These are phyloP conservation scores for Dictyostelium brefeldianum DNA, from an alignment of 78 protist species.

Conservation along the genomic window DNA sequence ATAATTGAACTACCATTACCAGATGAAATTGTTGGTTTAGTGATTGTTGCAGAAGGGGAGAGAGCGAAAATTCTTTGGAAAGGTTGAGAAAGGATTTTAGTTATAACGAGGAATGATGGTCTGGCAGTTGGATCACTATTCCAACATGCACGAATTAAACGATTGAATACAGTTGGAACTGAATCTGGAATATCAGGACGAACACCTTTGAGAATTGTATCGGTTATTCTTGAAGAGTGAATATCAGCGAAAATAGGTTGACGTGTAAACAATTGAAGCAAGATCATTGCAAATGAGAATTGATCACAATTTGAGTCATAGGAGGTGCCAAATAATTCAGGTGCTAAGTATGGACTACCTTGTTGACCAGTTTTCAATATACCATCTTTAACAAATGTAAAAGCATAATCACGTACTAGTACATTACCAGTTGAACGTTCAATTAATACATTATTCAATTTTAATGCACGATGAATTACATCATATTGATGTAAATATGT, in stretches of 20 bases:
- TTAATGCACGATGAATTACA: conserved; percentile 41
- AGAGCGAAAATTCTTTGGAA: conserved; percentile 30
- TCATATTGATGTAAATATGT: conserved; percentile 28
- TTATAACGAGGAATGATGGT: conserved; percentile 45
- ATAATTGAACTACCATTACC: background rate
- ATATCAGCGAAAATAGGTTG: background rate
- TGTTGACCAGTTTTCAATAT: conserved; percentile 27
- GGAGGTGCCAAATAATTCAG: conserved; percentile 13
- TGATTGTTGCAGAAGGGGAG: conserved; percentile 6
- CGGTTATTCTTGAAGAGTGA: background rate
- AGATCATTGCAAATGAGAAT: conserved; percentile 39
- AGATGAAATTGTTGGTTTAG: background rate
- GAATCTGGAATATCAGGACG: conserved; percentile 77
- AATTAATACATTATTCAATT: conserved; percentile 24
- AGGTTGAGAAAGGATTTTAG: conserved; percentile 67
- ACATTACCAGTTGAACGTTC: background rate
- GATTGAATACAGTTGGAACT: conserved; percentile 64
- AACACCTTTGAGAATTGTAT: background rate
- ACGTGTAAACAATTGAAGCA: conserved; percentile 38
- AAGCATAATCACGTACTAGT: conserved; percentile 21
- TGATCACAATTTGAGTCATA: conserved; percentile 44
- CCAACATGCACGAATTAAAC: conserved; percentile 81
- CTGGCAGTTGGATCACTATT: conserved; percentile 45
- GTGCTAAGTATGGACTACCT: conserved; percentile 35
- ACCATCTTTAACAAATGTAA: conserved; percentile 11